Conservation (phyloP, 1,284 basidiomycete genomes). For the Erythrobasidium hasegawianum region DNA sequence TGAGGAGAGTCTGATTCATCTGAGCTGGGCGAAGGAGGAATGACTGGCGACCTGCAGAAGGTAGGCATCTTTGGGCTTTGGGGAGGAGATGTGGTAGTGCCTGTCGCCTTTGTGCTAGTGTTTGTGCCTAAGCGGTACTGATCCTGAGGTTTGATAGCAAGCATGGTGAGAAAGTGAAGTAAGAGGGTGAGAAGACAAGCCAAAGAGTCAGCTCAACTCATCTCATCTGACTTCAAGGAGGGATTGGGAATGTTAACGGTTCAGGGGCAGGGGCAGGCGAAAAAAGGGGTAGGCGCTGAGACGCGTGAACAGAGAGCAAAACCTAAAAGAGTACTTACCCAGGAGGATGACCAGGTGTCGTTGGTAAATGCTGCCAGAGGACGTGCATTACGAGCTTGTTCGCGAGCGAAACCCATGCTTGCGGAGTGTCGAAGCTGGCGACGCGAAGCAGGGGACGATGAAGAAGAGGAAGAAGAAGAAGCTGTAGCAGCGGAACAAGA, state of each 20-base stretch:
- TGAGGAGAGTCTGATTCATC: not conserved
- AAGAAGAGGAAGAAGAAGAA: conserved; percentile 6
- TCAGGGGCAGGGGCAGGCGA: not conserved
- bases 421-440: not conserved
- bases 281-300: not conserved
- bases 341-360: not conserved
- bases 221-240: not conserved
- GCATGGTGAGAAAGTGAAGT: not conserved
- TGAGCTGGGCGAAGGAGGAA: not conserved
- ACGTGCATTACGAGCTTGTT: not conserved
- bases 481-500: conserved; percentile 1
- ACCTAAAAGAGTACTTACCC: not conserved
- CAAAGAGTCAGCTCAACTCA: too few relatives aligned
- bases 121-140: conserved; percentile 1
- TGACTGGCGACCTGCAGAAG: not conserved
- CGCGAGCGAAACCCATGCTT: conserved; percentile 2
- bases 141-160: not conserved
- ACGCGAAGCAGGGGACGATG: not conserved
- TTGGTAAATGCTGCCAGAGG: not conserved
- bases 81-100: not conserved
- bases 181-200: not conserved
- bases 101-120: not conserved
- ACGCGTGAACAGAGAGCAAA: not conserved
- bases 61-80: not conserved
- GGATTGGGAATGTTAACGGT: not conserved